Conservation (phyloP, 495 filamentous ascomycete genomes). For the Cairneyella variabilis region DNA sequence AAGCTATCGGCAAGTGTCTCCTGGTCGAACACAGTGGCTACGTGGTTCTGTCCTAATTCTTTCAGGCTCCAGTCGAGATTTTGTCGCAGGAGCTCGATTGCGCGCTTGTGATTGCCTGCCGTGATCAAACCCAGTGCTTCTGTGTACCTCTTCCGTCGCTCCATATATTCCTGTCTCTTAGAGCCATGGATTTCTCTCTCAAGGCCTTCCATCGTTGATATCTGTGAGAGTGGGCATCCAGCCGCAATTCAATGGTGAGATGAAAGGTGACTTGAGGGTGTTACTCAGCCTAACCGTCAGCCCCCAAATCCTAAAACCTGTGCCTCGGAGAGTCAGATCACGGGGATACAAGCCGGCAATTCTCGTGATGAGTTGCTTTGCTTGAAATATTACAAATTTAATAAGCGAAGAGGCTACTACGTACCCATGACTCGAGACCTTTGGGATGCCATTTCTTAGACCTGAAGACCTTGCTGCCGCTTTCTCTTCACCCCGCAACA, state of each 20-base stretch:
- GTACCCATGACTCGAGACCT: no score
- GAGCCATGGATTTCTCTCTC: not conserved
- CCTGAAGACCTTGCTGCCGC: no score
- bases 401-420: no score
- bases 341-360: no score
- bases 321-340: no score
- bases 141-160: not conserved
- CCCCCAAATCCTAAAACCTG: no score
- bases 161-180: not conserved
- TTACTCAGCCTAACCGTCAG: no score
- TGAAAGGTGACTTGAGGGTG: no score
- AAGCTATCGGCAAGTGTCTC: not conserved
- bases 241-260: not conserved
- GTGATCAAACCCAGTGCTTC: not conserved
- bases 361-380: no score
- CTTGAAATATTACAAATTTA: no score
- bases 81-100: not conserved
- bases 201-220: not conserved
- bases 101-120: not conserved
- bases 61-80: slow-evolving; percentile 3
- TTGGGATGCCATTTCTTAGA: no score
- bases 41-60: not conserved
- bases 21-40: not conserved
- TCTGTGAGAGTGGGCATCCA: not conserved
- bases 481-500: no score